Percentiles rank a stretch among this genome's conserved stretches.
Conservation (phyloP, 192 early-diverging fungal species). For the Thoreauomyces humboldtii region DNA sequence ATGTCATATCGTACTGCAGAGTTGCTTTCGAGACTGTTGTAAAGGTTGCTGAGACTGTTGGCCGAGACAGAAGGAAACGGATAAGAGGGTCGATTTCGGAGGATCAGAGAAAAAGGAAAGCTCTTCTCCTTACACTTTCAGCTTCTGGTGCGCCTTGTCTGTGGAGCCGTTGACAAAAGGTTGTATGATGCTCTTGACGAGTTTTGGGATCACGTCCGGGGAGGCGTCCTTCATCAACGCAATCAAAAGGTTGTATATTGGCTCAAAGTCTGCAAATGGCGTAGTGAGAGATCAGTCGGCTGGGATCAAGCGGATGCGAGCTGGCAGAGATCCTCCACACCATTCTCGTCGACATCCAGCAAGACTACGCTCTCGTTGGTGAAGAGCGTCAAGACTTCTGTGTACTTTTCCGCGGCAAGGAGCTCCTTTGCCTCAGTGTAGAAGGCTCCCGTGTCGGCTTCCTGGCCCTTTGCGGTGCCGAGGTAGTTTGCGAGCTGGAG, state of each 20-base stretch:
- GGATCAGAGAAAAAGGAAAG: background rate
- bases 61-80: too few relatives aligned
- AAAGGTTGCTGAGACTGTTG: constrained; percentile 81
- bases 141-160: constrained; percentile 55
- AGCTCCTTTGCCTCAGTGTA: constrained; percentile 38
- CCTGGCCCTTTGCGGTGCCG: constrained; percentile 53
- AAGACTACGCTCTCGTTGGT: constrained; percentile 55
- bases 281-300: background rate
- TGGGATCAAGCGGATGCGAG: too few relatives aligned
- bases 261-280: constrained; percentile 64
- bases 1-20: constrained; percentile 61
- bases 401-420: constrained; percentile 57
- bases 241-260: constrained; percentile 67
- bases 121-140: constrained; percentile 52
- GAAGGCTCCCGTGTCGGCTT: constrained; percentile 38
- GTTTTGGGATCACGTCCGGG: constrained; percentile 37
- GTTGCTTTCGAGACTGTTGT: constrained; percentile 68
- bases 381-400: constrained; percentile 54
- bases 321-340: constrained; percentile 30
- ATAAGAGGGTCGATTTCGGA: background rate
- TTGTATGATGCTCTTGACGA: constrained; percentile 44
- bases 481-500: constrained; percentile 71
- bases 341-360: constrained; percentile 56
- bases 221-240: constrained; percentile 56
- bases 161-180: constrained; percentile 48